Conservation (phyloP, 2,329 filamentous ascomycete species). For the Botryotinia globosa region DNA sequence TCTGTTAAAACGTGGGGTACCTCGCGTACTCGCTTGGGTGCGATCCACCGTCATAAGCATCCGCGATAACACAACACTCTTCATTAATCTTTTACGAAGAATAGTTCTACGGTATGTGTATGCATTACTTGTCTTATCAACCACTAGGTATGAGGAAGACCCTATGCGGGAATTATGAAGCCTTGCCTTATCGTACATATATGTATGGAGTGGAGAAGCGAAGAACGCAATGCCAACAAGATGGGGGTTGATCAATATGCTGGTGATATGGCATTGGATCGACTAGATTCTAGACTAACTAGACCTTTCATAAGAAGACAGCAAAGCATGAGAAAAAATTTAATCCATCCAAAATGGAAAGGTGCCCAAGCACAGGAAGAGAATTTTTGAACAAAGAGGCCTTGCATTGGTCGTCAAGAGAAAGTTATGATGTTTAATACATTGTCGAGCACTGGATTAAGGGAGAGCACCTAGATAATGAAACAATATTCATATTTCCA, state of each 20-base stretch:
- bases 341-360: background rate
- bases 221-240: conserved; percentile 19
- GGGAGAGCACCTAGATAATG: background rate
- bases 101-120: background rate
- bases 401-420: background rate
- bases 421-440: conserved; percentile 1
- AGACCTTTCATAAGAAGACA: conserved; percentile 12
- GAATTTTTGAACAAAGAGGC: background rate
- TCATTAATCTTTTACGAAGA: background rate
- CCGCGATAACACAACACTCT: background rate
- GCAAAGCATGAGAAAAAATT: conserved; percentile 12
- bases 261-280: conserved; percentile 17
- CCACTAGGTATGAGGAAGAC: background rate
- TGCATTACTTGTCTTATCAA: background rate
- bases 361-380: background rate
- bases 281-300: background rate
- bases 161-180: conserved; percentile 8
- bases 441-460: background rate
- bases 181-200: background rate
- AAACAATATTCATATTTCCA: background rate
- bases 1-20: background rate
- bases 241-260: conserved; percentile 12
- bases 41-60: background rate
- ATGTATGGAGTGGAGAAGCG: conserved; percentile 12
- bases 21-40: background rate